Base-by-base conservation (phyloP, 1,139 yeast genomes). In the Casaregolazyma suthepensis region DNA sequence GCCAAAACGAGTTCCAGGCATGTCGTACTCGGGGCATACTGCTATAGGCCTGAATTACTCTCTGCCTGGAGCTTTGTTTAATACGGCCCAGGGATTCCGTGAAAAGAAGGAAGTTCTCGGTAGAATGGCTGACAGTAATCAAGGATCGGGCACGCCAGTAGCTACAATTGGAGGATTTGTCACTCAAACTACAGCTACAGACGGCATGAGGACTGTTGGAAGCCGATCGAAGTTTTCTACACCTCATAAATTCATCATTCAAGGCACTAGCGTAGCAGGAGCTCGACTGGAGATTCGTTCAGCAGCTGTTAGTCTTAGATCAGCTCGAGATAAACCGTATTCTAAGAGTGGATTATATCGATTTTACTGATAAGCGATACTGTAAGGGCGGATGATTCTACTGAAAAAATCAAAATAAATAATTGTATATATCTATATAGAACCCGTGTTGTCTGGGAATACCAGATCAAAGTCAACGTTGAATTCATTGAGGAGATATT, bases 71-170 rank as follows among this genome's bases (percentile, higher is more conserved):
- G 78, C 90, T 66, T 73, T 88, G 49, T 67, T 76, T 58, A 87
- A 85, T 69, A 78, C 90, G 1, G 95, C 96, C 35, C 80, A 84
- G 61, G 96, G 96, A 48, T 72, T 84, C 43, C 73, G 77, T 53
- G 75, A 80, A 54, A 80, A 81, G 38, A 74, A 75, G 54, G 74
- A 84, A 40, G 83, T 82, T 13, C 86, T 87, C 15, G 96, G 94
- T 57, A 82, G 96, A 73, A 71, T 80, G 46, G 73, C 85, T 43
- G 68, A 66, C 42, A 61, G 67, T n/a, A 37, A 19, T n/a, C 35
- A 37, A 13, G 31, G 29, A 26, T 40, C 45, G 3, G 48, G 52
- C 43, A 26, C 29, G 19, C 46, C 43, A 17, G 52, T 55, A 31
- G 60, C 57, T 20, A 58, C 57, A 17, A 52, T 57, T 43, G 60